Evolutionary conservation across 2,329 filamentous ascomycete species (phyloP), one percentile per base, ranked within the genome.

Genomic region (Pezicula rhizophila): DNA sequence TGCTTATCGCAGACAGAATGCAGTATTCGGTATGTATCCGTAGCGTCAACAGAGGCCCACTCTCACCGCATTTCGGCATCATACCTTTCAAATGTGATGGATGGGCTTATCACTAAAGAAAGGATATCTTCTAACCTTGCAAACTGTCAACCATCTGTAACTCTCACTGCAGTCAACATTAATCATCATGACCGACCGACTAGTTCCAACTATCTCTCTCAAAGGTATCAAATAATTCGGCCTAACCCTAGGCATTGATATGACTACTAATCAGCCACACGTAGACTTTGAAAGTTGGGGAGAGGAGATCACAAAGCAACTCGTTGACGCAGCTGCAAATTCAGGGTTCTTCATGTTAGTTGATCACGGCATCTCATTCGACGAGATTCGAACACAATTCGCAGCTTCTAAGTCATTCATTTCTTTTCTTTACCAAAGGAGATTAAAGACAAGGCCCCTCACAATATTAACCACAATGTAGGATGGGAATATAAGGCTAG

Each of bases 311-410:
- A 77, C 75, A 0, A 49, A 60, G 2, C 61, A 79, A 51, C 68
- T 80, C 11, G 65, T 75, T 50, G 49, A 70, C 25, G 77, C 77
- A 1, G 73, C 77, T 0, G 75, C 79, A 53, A 76, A 75, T 17
- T 72, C 73, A 31, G 77, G 78, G 12, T 80, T 80, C 67, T 81
- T 81, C 60, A 73, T 71, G 25, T 53, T 80, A 2, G 63, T 73
- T 15, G 70, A 79, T 54, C 77, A 79, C 51, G 56, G 68, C 64
- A 43, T 64, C 47, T 42, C 64, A 7, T 39, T 64, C 23, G 56
- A 66, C 5, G 70, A 75, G 23, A 72, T 80, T 15, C 70, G 78
- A 17, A 20, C 14, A 6, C 14, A 17, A 42, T 65, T 64, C 33
- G 37, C 41, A 7, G 51, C 50, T 3, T 60, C 63, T 0, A 67